phyloP scores from a whole-genome alignment of 1,284 basidiomycete genomes.

The Porogramme epimiltina region DNA sequence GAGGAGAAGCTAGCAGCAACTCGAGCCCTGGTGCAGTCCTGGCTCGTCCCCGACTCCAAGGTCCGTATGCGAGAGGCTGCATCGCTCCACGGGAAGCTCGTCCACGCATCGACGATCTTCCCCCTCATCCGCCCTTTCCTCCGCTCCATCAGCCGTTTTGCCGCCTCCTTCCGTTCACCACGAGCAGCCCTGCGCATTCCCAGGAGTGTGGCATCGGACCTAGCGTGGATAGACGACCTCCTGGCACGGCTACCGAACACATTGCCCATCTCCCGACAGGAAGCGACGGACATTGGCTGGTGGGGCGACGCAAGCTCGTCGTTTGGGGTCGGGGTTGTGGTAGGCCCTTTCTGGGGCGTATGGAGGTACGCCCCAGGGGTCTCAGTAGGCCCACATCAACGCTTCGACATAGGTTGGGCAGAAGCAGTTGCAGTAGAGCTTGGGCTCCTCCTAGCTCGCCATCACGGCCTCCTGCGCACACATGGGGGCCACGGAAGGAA shows the following conservation, averaged over 20 bases:
- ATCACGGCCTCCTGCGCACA: slow-evolving; percentile 6
- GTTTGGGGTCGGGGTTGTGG: slow-evolving; percentile 39
- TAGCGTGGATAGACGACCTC: slow-evolving; percentile 25
- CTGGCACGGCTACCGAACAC: slow-evolving; percentile 24
- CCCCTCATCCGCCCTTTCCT: slow-evolving; percentile 35
- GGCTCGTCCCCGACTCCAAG: slow-evolving; percentile 13
- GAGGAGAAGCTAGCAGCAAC: slow-evolving; percentile 27
- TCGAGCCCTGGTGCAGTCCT: slow-evolving; percentile 13
- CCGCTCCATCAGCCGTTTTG: slow-evolving; percentile 25
- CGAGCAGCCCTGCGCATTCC: slow-evolving; percentile 15
- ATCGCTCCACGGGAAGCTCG: slow-evolving; percentile 38
- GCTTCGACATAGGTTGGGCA: slow-evolving; percentile 40
- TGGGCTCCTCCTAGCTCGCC: slow-evolving; percentile 26
- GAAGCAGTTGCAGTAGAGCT: slow-evolving; percentile 39
- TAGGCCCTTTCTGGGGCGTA: slow-evolving; percentile 31
- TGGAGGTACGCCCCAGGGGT: slow-evolving; percentile 36
- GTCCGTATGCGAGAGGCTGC: slow-evolving; percentile 30
- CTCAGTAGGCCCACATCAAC: slow-evolving; percentile 28
- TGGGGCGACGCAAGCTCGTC: slow-evolving; percentile 43
- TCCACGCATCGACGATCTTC: slow-evolving; percentile 35
- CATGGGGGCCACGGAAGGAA: no score
- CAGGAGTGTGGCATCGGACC: slow-evolving; percentile 17
- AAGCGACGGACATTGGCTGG: slow-evolving; percentile 32
- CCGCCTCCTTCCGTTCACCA: slow-evolving; percentile 17
- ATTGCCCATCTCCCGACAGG: slow-evolving; percentile 20